Conservation (phyloP, 805 yeast genomes). For the Hyphopichia homilentoma region DNA sequence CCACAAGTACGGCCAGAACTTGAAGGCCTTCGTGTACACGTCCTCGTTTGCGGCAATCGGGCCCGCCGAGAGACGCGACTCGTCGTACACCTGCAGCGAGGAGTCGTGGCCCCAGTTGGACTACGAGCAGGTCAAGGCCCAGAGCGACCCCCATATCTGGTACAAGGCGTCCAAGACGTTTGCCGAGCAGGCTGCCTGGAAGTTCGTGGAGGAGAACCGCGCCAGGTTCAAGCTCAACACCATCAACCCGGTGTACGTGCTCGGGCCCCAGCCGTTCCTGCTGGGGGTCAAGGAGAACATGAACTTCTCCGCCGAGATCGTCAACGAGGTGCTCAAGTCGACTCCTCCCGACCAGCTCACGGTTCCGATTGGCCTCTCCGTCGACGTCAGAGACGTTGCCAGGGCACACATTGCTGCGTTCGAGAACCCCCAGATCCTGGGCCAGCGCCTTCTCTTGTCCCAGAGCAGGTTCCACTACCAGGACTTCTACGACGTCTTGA, state of each 20-base stretch:
- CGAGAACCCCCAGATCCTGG: conserved; percentile 9
- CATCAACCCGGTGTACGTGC: conserved; percentile 2
- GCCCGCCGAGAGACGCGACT: conserved; percentile 22
- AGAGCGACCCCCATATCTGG: conserved; percentile 6
- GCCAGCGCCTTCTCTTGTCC: neutral
- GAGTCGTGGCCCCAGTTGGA: conserved; percentile 37
- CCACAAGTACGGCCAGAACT: conserved; percentile 33
- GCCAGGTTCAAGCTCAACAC: conserved; percentile 2
- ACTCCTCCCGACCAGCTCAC: conserved; percentile 10
- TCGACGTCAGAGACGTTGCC: conserved; percentile 16
- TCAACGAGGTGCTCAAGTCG: conserved; percentile 13
- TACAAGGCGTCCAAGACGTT: conserved; percentile 15
- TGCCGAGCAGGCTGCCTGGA: conserved; percentile 15
- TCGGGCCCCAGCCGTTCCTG: conserved; percentile 10
- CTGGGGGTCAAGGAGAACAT: conserved; percentile 9
- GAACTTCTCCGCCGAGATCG: conserved; percentile 24
- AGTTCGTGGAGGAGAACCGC: conserved; percentile 5
- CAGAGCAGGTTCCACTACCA: neutral
- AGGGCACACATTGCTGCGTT: conserved; percentile 27
- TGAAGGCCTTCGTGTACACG: conserved; percentile 48
- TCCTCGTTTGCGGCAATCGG: conserved; percentile 49
- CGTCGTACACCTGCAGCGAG: conserved; percentile 29
- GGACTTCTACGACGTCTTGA: neutral
- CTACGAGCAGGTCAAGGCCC: conserved; percentile 23
- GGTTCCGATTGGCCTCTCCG: conserved; percentile 2